These are phyloP conservation scores for Scalesia atractyloides DNA, from an alignment of 129 eudicot species.

Conservation along the genomic window DNA sequence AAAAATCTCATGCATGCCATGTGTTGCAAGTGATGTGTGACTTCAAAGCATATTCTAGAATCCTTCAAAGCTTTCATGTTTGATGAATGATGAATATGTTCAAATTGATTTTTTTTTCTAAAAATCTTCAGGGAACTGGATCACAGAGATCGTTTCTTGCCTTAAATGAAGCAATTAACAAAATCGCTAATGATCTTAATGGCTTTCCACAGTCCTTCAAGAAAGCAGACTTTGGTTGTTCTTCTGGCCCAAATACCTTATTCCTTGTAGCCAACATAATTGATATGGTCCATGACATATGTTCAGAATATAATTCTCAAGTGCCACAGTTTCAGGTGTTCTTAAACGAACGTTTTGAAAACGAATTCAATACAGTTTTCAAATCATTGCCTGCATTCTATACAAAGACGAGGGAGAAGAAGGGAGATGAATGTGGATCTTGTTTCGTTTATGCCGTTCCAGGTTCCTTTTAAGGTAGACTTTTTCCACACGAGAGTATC, in stretches of 20 bases:
- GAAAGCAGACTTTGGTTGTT: slow-evolving; percentile 40
- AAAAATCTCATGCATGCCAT: too few relatives aligned
- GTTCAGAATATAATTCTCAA: background rate
- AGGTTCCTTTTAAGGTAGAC: slow-evolving; percentile 33
- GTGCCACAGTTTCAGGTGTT: slow-evolving; percentile 32
- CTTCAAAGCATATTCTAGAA: too few relatives aligned
- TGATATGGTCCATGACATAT: background rate
- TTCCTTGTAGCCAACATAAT: slow-evolving; percentile 14
- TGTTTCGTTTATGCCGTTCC: slow-evolving; percentile 19
- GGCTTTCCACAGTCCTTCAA: slow-evolving; percentile 16
- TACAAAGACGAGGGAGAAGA: background rate
- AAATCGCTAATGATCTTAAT: background rate
- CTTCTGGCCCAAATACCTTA: slow-evolving; percentile 35
- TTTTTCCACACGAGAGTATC: slow-evolving; percentile 33
- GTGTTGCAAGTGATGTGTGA: too few relatives aligned
- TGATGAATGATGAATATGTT: background rate
- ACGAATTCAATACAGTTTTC: slow-evolving; percentile 34
- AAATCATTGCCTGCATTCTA: slow-evolving; percentile 22
- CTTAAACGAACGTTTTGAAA: slow-evolving; percentile 32
- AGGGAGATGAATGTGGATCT: slow-evolving; percentile 13
- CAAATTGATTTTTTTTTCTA: too few relatives aligned
- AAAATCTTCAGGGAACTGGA: slow-evolving; percentile 8
- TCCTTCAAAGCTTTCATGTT: background rate
- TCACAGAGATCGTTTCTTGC: background rate
- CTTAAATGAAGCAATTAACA: slow-evolving; percentile 21